Evolutionary conservation across 2,329 filamentous ascomycete species (phyloP).

Genomic region (Pseudophaeomoniella oleicola): DNA sequence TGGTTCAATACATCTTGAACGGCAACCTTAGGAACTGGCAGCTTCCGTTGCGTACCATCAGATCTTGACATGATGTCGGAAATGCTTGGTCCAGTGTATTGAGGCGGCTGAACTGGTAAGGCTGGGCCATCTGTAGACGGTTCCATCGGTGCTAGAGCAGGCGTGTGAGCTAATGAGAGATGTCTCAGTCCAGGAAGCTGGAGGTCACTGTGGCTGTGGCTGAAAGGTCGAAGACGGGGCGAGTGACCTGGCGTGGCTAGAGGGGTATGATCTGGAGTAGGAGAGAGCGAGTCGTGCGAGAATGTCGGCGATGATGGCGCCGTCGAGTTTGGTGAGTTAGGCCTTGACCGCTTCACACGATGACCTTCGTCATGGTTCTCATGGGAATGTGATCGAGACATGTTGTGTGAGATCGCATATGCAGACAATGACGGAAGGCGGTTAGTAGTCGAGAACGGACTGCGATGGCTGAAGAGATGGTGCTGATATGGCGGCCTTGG

Average conservation of each 20-base stretch:
- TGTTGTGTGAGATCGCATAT: conserved; percentile 55
- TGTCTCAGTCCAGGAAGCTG: conserved; percentile 79
- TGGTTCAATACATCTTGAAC: conserved; percentile 70
- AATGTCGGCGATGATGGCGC: conserved; percentile 93
- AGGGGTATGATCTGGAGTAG: conserved; percentile 96
- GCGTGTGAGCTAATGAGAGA: conserved; percentile 50
- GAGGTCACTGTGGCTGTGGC: conserved; percentile 48
- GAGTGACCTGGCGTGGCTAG: conserved; percentile 91
- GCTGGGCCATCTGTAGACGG: conserved; percentile 46
- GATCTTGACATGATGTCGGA: conserved; percentile 85
- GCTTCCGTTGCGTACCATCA: conserved; percentile 75
- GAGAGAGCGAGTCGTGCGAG: conserved; percentile 87
- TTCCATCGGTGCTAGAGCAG: conserved; percentile 58
- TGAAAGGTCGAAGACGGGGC: conserved; percentile 70
- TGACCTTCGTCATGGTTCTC: conserved; percentile 62
- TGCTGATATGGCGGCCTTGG: conserved; percentile 28
- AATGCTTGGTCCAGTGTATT: conserved; percentile 59
- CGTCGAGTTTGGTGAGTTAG: conserved; percentile 88
- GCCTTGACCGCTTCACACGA: conserved; percentile 74
- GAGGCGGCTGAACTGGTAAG: conserved; percentile 35
- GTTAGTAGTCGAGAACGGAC: conserved; percentile 30
- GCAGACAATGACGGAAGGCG: conserved; percentile 64
- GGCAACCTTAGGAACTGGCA: conserved; percentile 79
- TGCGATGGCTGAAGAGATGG: conserved; percentile 33
- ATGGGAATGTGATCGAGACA: conserved; percentile 54